These are phyloP conservation scores for Pseudogymnoascus sp. DNA, from an alignment of 2,329 filamentous ascomycete species.

Conservation along the genomic window DNA sequence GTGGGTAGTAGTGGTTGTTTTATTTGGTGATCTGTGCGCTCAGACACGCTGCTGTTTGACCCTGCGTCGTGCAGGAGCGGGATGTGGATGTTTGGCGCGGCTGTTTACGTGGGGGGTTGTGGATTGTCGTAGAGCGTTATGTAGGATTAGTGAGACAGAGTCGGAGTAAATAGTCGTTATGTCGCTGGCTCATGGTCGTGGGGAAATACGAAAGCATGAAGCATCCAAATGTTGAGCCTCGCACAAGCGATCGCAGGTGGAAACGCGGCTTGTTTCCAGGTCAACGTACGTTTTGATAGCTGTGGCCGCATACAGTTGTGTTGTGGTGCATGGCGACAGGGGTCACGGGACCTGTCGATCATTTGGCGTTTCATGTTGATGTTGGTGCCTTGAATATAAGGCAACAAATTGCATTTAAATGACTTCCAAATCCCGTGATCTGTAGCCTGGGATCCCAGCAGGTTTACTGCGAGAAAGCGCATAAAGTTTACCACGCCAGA, in stretches of 20 bases:
- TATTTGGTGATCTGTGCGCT: neutral
- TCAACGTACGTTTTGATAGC: neutral
- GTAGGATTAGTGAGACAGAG: neutral
- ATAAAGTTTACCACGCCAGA: too few relatives aligned
- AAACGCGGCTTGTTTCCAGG: neutral
- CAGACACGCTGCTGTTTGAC: conserved; percentile 4
- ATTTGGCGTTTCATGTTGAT: neutral
- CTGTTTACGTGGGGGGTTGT: neutral
- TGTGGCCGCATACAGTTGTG: neutral
- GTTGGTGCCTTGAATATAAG: neutral
- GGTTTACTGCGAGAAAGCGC: too few relatives aligned
- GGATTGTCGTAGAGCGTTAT: neutral
- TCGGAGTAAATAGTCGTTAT: neutral
- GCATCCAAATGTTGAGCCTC: neutral
- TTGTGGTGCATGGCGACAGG: neutral
- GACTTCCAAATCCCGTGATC: too few relatives aligned
- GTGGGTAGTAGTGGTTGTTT: neutral
- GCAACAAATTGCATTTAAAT: too few relatives aligned
- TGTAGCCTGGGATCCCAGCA: too few relatives aligned
- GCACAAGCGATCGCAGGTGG: neutral
- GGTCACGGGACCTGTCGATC: neutral
- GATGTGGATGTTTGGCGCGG: neutral
- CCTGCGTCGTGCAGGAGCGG: conserved; percentile 3
- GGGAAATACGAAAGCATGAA: neutral
- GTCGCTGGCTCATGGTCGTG: neutral